Conservation (phyloP, 305 asterid species). For the Fraxinus sp. region DNA sequence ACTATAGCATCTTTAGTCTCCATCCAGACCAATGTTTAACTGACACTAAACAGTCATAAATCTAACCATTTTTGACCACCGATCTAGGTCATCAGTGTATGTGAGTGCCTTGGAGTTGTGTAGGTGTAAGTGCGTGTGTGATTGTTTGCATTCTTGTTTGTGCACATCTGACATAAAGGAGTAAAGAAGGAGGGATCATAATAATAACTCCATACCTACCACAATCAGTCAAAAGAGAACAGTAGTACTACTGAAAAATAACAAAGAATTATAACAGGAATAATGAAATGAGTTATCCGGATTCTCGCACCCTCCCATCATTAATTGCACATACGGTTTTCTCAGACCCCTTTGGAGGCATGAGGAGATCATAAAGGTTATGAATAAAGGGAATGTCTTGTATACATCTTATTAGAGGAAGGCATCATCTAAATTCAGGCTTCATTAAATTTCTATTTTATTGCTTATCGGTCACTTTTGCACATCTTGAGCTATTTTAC, state of each 20-base stretch:
- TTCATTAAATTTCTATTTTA: not conserved
- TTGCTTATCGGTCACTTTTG: not conserved
- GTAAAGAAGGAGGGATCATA: not conserved
- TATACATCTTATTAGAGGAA: conserved; percentile 5
- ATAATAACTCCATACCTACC: not conserved
- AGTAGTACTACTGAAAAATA: not conserved
- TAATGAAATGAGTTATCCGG: not conserved
- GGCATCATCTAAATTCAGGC: not conserved
- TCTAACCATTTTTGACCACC: not conserved
- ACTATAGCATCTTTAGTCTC: conserved; percentile 4
- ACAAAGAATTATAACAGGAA: not conserved
- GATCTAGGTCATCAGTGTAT: not conserved
- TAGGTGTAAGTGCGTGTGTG: not conserved
- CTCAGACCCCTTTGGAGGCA: not conserved
- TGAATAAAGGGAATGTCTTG: not conserved
- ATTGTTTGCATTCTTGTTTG: not conserved
- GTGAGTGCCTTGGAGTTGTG: not conserved
- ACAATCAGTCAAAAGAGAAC: not conserved
- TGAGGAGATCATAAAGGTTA: not conserved
- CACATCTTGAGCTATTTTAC: not conserved
- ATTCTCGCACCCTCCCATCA: not conserved
- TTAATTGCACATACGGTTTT: not conserved
- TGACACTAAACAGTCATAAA: not conserved
- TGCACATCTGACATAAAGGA: not conserved
- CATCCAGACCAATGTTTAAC: not conserved